Percentiles rank a stretch among this genome's conserved stretches.
Conservation (phyloP, 352 stramenopile species). For the Phytophthora constricta region DNA sequence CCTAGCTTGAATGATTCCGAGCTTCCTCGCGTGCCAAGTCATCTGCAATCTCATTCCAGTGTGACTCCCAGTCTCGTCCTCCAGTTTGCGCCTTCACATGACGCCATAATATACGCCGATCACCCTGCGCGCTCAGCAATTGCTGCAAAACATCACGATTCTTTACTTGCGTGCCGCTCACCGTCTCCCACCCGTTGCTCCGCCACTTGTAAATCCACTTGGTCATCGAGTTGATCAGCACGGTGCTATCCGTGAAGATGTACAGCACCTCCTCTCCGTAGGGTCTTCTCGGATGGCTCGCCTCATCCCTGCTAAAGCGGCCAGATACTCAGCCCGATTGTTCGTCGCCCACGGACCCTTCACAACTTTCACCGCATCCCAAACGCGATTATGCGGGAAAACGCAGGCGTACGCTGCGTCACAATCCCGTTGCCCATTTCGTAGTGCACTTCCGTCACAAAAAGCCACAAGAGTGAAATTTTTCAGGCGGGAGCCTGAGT, state of each 20-base stretch:
- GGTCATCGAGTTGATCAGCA: constrained; percentile 68
- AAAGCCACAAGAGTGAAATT: constrained; percentile 46
- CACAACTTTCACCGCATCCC: background rate
- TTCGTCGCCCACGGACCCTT: constrained; percentile 21
- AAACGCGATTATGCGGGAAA: constrained; percentile 6
- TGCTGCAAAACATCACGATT: constrained; percentile 62
- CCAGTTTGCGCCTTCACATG: constrained; percentile 60
- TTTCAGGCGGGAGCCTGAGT: constrained; percentile 24
- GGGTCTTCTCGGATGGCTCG: constrained; percentile 54
- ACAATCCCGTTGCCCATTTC: constrained; percentile 46
- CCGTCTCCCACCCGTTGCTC: constrained; percentile 56
- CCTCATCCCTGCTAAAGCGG: constrained; percentile 52
- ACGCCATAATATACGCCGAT: constrained; percentile 51
- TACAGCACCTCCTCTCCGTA: constrained; percentile 33
- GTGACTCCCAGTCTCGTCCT: constrained; percentile 53
- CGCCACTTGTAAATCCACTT: constrained; percentile 57
- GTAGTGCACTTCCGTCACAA: constrained; percentile 59
- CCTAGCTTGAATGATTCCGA: background rate
- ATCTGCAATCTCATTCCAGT: constrained; percentile 59
- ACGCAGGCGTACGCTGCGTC: constrained; percentile 4
- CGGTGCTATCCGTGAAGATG: constrained; percentile 65
- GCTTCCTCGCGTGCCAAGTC: constrained; percentile 28
- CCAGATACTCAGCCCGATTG: constrained; percentile 46
- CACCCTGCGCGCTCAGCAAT: constrained; percentile 37
- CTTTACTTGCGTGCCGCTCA: constrained; percentile 42